phyloP scores from a whole-genome alignment of 805 yeast species.

The Lipomyces orientalis region DNA sequence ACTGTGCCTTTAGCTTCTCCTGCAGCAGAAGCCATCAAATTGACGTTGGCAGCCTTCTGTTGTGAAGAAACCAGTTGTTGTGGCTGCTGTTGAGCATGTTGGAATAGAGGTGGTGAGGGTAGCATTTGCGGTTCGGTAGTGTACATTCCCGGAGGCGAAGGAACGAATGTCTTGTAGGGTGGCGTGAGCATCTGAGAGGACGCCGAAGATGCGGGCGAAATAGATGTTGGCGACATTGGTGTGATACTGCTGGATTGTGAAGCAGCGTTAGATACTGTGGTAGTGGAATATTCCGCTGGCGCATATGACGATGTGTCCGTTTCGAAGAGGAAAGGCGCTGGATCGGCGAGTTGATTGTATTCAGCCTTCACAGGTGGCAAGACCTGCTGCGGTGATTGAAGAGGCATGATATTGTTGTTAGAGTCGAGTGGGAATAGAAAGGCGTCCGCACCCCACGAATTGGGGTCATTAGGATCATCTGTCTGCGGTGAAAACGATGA shows the following conservation, averaged over 20 bases:
- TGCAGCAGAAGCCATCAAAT: not conserved
- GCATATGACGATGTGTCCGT: slow-evolving; percentile 4
- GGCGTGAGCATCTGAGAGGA: slow-evolving; percentile 25
- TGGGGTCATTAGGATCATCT: slow-evolving; percentile 26
- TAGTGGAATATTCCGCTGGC: slow-evolving; percentile 9
- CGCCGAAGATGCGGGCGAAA: slow-evolving; percentile 27
- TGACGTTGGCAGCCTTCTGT: not conserved
- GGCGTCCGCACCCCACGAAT: slow-evolving; percentile 27
- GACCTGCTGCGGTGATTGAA: slow-evolving; percentile 6
- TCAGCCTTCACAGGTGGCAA: slow-evolving; percentile 7
- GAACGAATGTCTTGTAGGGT: slow-evolving; percentile 19
- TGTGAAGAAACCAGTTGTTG: slow-evolving; percentile 1
- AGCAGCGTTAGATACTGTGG: not conserved
- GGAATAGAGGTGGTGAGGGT: not conserved
- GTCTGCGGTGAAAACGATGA: slow-evolving; percentile 26
- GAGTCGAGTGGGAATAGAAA: slow-evolving; percentile 32
- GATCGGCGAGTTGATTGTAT: slow-evolving; percentile 3
- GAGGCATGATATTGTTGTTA: not conserved
- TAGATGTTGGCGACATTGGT: slow-evolving; percentile 24
- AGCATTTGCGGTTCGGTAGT: slow-evolving; percentile 3
- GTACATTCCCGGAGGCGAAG: slow-evolving; percentile 21
- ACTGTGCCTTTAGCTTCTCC: slow-evolving; percentile 3
- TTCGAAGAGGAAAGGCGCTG: slow-evolving; percentile 14
- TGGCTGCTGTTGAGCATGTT: not conserved
- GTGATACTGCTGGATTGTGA: slow-evolving; percentile 8